A percentile compares a stretch with the other conserved stretches of the same genome.
Conservation (phyloP, 2,329 filamentous ascomycete species). For the Sporothrix sp. region DNA sequence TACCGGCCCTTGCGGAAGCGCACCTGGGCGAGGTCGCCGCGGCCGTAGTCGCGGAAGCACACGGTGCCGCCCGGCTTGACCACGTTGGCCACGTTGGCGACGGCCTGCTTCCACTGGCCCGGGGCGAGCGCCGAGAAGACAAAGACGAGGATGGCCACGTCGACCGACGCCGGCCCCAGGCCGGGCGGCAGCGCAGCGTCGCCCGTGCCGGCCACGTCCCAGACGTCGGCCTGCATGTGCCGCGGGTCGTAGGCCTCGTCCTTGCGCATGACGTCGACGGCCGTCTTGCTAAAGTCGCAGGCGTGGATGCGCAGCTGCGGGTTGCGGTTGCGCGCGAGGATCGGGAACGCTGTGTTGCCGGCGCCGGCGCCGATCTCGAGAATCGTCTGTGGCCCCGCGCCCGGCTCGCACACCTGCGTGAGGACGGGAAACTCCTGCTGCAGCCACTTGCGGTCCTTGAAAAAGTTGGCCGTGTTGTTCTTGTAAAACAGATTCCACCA, state of each 20-base stretch:
- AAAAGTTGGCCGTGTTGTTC: constrained; percentile 95
- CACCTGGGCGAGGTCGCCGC: constrained; percentile 91
- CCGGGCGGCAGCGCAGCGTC: constrained; percentile 61
- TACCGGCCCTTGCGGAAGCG: constrained; percentile 93
- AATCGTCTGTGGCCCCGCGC: constrained; percentile 59
- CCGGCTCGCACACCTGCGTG: constrained; percentile 60
- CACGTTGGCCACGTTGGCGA: constrained; percentile 69
- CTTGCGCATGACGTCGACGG: constrained; percentile 81
- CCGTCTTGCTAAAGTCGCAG: constrained; percentile 92
- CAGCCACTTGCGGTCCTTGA: constrained; percentile 97
- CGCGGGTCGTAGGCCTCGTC: constrained; percentile 62
- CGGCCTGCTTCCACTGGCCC: constrained; percentile 70
- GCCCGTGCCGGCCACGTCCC: constrained; percentile 63
- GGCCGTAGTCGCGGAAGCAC: constrained; percentile 91
- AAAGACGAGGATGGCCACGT: constrained; percentile 91
- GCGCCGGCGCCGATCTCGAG: constrained; percentile 92
- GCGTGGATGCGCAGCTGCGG: constrained; percentile 74
- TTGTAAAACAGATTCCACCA: constrained; percentile 99
- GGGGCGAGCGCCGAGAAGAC: constrained; percentile 91
- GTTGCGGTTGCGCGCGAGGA: constrained; percentile 78
- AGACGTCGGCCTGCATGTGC: constrained; percentile 80
- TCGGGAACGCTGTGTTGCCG: constrained; percentile 91
- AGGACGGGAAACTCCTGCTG: constrained; percentile 91
- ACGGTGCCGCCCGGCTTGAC: constrained; percentile 90
- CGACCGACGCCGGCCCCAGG: constrained; percentile 67